phyloP scores from a whole-genome alignment of 75 land plant genomes.

The Pinus taeda region DNA sequence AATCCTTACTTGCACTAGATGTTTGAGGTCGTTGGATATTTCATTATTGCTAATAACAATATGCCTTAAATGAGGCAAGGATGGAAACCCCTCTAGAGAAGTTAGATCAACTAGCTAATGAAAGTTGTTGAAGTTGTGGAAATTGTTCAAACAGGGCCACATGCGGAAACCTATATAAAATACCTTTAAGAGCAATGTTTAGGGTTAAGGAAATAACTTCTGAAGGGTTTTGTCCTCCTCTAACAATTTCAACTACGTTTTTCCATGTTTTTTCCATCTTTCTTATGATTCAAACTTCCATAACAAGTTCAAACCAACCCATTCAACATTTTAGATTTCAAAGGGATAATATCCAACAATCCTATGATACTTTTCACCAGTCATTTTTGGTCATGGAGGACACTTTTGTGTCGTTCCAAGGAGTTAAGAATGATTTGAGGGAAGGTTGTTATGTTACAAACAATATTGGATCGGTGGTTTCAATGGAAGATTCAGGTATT shows the following conservation, averaged over 20 bases:
- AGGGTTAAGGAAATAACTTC: constrained; percentile 20
- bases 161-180: constrained; percentile 29
- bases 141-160: constrained; percentile 23
- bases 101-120: constrained; percentile 33
- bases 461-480: too few species aligned
- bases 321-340: background rate
- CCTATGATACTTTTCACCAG: too few species aligned
- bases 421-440: too few species aligned
- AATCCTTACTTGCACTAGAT: constrained; percentile 29
- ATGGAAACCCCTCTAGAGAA: constrained; percentile 33
- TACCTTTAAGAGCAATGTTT: constrained; percentile 38
- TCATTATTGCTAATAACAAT: constrained; percentile 31
- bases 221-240: constrained; percentile 16
- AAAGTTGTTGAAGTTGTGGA: constrained; percentile 25
- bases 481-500: too few species aligned
- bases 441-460: too few species aligned
- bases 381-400: too few species aligned
- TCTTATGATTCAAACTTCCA: background rate
- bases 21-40: constrained; percentile 33
- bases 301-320: background rate
- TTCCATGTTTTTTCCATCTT: constrained; percentile 46
- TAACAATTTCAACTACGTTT: constrained; percentile 33
- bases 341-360: too few species aligned
- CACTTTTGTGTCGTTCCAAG: too few species aligned
- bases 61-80: constrained; percentile 27